A percentile compares a stretch with the other conserved stretches of the same genome.
phyloP scores from a whole-genome alignment of 495 filamentous ascomycete genomes.

The Penicillium macrosclerotiorum region DNA sequence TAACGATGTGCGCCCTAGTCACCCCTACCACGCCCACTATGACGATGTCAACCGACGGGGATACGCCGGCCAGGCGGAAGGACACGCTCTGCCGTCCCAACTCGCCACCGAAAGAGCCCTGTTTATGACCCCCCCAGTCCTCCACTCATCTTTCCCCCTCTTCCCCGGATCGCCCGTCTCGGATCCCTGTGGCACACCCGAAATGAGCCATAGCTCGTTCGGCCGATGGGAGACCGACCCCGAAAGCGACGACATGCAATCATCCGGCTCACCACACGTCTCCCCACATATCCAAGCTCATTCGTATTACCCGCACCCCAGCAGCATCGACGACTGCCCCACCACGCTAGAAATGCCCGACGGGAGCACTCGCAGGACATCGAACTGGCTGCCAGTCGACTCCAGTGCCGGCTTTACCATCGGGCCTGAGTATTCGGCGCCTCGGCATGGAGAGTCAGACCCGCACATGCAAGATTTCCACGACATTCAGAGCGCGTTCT shows the following conservation, averaged over 20 bases:
- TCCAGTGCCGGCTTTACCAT: constrained; percentile 37
- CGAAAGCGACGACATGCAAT: constrained; percentile 11
- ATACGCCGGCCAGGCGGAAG: neutral
- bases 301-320: neutral
- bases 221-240: constrained; percentile 23
- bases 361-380: constrained; percentile 31
- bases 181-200: constrained; percentile 28
- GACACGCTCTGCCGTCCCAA: constrained; percentile 19
- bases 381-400: constrained; percentile 42
- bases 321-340: constrained; percentile 14
- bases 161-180: constrained; percentile 19
- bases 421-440: neutral
- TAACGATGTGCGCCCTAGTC: no score
- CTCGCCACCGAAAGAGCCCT: constrained; percentile 36
- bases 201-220: constrained; percentile 17
- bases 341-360: constrained; percentile 42
- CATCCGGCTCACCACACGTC: neutral
- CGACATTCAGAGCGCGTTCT: constrained; percentile 8
- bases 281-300: neutral
- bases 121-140: constrained; percentile 28
- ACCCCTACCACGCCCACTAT: neutral
- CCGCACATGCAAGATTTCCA: constrained; percentile 1
- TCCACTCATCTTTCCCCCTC: neutral
- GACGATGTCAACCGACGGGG: neutral
- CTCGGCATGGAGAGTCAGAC: neutral